Evolutionary conservation across 23 red algal species (phyloP).

Genomic region (Gracilaria vermiculophylla): DNA sequence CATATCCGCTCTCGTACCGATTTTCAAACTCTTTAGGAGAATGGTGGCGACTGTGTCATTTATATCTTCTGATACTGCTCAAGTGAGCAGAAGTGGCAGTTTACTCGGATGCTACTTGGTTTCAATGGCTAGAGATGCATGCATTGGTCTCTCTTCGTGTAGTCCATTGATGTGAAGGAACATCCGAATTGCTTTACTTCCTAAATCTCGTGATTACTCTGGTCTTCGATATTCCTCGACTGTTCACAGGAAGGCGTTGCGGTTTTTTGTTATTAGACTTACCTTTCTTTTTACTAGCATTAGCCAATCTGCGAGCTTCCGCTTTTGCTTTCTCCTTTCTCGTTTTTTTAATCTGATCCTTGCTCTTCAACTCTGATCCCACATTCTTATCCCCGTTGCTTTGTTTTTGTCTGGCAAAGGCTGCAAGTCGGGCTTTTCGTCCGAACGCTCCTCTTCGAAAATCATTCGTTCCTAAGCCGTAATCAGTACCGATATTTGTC

Average conservation of each 20-base stretch:
- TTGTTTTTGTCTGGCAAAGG: conserved; percentile 11
- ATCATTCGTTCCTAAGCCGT: conserved; percentile 59
- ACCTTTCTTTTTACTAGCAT: conserved; percentile 22
- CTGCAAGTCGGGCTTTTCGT: conserved; percentile 26
- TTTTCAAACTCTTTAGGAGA: no score
- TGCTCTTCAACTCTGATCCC: conserved; percentile 32
- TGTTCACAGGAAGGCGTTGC: background rate
- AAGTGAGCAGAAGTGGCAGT: no score
- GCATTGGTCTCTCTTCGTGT: no score
- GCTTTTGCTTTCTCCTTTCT: conserved; percentile 61
- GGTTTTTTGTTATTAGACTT: background rate
- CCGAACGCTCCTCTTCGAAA: conserved; percentile 62
- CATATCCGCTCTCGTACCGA: no score
- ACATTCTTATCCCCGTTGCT: background rate
- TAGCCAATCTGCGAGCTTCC: conserved; percentile 38
- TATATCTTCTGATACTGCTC: no score
- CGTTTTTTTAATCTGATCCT: conserved; percentile 58
- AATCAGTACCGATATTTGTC: background rate
- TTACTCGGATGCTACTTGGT: no score
- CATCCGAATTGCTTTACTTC: background rate
- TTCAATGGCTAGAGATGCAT: no score
- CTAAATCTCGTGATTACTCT: background rate
- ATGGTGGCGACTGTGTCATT: no score
- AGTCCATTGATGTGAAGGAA: no score
- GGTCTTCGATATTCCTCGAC: conserved; percentile 4